Conservation (phyloP, 148 eudicot genomes). For the Polygonum aviculare region DNA sequence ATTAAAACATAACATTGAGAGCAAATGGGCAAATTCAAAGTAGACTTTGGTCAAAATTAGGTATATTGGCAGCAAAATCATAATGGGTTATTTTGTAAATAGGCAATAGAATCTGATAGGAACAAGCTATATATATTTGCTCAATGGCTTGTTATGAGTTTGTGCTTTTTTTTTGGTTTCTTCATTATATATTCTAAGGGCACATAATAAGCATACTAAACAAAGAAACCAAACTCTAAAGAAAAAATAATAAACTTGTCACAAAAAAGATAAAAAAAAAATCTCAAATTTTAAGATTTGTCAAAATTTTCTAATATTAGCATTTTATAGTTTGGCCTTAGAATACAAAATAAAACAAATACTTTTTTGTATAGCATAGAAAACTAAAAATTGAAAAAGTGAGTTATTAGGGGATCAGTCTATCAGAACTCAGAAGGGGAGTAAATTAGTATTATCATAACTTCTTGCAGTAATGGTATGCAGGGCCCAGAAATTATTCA, state of each 20-base stretch:
- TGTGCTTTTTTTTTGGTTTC: background rate
- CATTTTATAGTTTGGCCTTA: no score
- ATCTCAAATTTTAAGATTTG: no score
- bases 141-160: background rate
- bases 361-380: background rate
- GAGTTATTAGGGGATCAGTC: background rate
- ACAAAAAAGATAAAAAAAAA: no score
- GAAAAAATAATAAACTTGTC: no score
- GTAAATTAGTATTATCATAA: slow-evolving; percentile 8
- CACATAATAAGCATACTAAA: no score
- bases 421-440: background rate
- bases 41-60: background rate
- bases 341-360: background rate
- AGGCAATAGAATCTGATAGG: background rate
- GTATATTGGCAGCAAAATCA: background rate
- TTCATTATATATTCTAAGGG: no score
- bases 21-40: background rate
- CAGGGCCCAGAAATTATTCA: slow-evolving; percentile 14
- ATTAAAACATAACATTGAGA: background rate
- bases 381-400: background rate
- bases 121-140: background rate
- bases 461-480: slow-evolving; percentile 18
- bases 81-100: background rate
- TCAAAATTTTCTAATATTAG: no score
- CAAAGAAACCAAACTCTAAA: no score